Base-by-base conservation (phyloP, 768 basidiomycete species). In the Podaxis sp. region DNA sequence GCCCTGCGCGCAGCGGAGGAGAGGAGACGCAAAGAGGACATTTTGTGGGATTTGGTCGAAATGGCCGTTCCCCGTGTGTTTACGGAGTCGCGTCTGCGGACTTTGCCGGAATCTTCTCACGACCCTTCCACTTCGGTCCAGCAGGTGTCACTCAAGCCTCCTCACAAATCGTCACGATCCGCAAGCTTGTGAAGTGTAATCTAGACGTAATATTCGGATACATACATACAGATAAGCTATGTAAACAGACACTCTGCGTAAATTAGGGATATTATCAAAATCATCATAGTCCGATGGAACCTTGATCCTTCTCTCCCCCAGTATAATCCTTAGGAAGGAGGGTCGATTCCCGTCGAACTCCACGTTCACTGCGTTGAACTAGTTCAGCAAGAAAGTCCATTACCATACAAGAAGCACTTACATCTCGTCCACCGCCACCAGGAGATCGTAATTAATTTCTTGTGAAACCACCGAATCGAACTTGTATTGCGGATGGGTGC, bases 361-460 rank as follows among this genome's bases (percentile, higher is more conserved):
- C 89, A 17, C 87, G 82, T 71, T 91, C 90, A 64, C 89, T 92
- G 66, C n/a, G 48, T 50, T 51, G 44, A 61, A 46, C 1, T 44
- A 15, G 60, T 58, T n/a, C 46, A 49, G 13, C 22, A 3, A 40
- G n/a, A 6, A 13, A 8, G 20, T n/a, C 36, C 24, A 15, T 46
- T 44, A 17, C 49, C 11, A 55, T 7, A 1, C 17, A 20, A 30
- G 55, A 30, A 13, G 46, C 2, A 82, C 94, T 73, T 74, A 97
- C 93, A 99, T 90, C 73, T 94, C 91, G 71, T 99, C 96, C 5
- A 97, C 77, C 2, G 93, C 92, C 50, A 87, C 81, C 71, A 97
- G 80, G 28, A 99, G 82, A 76, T 99, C 97, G 71, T 96, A 97
- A 71, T 95, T 97, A 71, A 99, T 94, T 75, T 91, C 88, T 69